phyloP scores from a whole-genome alignment of 768 basidiomycete genomes.

The Ramaria sp. region DNA sequence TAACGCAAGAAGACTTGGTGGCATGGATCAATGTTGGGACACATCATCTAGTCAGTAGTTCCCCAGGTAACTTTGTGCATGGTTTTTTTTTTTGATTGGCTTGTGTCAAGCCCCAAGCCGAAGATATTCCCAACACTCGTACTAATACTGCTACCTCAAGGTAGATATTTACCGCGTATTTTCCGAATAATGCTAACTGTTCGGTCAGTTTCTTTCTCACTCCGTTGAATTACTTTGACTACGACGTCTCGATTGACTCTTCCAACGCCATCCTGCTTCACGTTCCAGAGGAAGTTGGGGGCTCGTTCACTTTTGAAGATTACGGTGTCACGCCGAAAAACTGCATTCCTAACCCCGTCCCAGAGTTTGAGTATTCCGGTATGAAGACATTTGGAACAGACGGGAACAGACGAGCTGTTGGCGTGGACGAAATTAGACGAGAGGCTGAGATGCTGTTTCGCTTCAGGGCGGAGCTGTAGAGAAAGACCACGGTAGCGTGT shows the following conservation, averaged over 20 bases:
- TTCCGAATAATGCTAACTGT: neutral
- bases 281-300: constrained; percentile 24
- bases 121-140: constrained; percentile 52
- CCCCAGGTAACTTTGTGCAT: neutral
- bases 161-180: constrained; percentile 18
- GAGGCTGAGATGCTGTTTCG: constrained; percentile 28
- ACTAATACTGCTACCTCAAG: constrained; percentile 45
- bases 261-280: constrained; percentile 40
- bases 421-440: constrained; percentile 28
- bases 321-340: constrained; percentile 36
- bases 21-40: constrained; percentile 58
- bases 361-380: constrained; percentile 29
- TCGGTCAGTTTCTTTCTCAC: constrained; percentile 39
- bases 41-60: constrained; percentile 41
- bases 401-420: constrained; percentile 18
- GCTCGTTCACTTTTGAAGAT: constrained; percentile 34
- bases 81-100: neutral
- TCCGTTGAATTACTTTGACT: constrained; percentile 56
- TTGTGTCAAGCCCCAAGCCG: constrained; percentile 39
- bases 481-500: neutral
- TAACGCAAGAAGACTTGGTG: constrained; percentile 55
- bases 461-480: constrained; percentile 22
- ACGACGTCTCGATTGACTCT: constrained; percentile 49
- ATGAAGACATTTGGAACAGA: constrained; percentile 24
- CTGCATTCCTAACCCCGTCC: constrained; percentile 27